phyloP scores from a whole-genome alignment of 805 yeast genomes.

The Saccharomycopsis sp. region DNA sequence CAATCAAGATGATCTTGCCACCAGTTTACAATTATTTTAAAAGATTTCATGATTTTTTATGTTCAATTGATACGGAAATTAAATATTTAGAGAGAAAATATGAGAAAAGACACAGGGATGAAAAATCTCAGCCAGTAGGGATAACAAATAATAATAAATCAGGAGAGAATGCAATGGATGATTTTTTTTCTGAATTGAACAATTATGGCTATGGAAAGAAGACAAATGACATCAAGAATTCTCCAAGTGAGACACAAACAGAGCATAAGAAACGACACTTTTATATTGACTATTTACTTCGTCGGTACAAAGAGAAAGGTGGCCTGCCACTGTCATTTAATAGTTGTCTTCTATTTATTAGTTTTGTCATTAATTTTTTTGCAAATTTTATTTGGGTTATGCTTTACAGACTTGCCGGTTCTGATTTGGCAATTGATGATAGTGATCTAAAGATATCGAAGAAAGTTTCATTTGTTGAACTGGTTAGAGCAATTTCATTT shows the following conservation, averaged over 20 bases:
- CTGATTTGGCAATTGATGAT: neutral
- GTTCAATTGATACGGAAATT: neutral
- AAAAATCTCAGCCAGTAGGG: neutral
- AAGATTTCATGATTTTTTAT: neutral
- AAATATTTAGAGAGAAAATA: neutral
- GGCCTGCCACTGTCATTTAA: constrained; percentile 9
- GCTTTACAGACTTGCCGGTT: constrained; percentile 5
- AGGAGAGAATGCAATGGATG: neutral
- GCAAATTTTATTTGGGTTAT: constrained; percentile 7
- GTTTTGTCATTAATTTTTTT: constrained; percentile 3
- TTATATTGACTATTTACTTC: constrained; percentile 17
- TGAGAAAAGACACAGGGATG: neutral
- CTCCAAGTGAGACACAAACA: neutral
- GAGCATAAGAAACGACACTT: constrained; percentile 4
- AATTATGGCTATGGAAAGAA: neutral
- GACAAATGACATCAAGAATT: neutral
- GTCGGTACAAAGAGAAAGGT: constrained; percentile 12
- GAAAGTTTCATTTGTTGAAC: constrained; percentile 14
- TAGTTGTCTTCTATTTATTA: constrained; percentile 4
- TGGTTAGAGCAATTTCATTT: constrained; percentile 9
- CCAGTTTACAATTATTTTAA: neutral
- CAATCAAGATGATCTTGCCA: neutral
- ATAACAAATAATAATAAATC: too few relatives aligned
- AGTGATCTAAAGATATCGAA: constrained; percentile 1
- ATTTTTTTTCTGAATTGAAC: constrained; percentile 5